Evolutionary conservation across 345 rosid species (phyloP), one percentile per base, ranked within the genome.

Genomic region (Excoecaria cochinchinensis): DNA sequence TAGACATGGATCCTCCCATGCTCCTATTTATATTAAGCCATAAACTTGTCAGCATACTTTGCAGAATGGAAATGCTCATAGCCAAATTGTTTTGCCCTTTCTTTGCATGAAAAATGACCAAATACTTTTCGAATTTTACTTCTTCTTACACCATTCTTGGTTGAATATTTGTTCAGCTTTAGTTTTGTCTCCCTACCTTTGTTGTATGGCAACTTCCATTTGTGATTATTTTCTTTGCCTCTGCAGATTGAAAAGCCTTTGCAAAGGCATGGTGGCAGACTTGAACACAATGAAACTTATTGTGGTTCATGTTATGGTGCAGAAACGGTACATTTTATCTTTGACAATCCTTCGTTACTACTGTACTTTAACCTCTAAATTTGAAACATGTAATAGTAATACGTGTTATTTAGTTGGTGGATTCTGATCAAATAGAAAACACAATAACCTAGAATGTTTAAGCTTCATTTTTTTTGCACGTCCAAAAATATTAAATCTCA

Each of bases 221-320:
- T 46, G 24, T 58, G 12, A 60, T 60, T 47, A 46, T 7, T 25
- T 42, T 69, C 39, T 5, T 21, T 4, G 50, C 39, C 47, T 55
- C 31, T 67, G 51, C 71, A 80, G 83, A 80, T 80, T 68, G 83
- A 76, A 13, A 80, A 73, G 72, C 83, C 83, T 62, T 76, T 80
- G 40, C 83, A 80, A 56, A 76, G 59, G 52, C 83, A 80, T 68
- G 83, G 83, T 67, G 83, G 80, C 58, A 58, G 83, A 67, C 83
- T 80, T 73, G 80, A 69, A 55, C 80, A 76, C 13, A 58, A 57
- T 38, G 83, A 80, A 69, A 39, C 59, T 44, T 80, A 76, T 62
- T 80, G 83, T 17, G 83, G 83, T 53, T 80, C 80, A 5, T 80
- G 83, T 72, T 80, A 42, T 67, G 83, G 83, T 56, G 83, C 77